Base-by-base conservation (phyloP, 1,284 basidiomycete species). In the Marasmius fiardii region DNA sequence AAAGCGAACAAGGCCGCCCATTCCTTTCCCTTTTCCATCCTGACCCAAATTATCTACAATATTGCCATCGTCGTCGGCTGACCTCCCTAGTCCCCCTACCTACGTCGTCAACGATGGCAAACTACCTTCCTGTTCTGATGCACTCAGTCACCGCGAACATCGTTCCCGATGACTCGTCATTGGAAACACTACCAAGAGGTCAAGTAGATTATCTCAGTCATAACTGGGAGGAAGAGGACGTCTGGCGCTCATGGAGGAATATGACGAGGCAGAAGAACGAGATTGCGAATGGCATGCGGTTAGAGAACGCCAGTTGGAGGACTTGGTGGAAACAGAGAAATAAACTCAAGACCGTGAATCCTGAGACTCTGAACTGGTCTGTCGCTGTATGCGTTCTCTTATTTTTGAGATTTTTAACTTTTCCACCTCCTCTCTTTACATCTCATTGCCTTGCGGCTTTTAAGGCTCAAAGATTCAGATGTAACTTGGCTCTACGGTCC, bases 291-390 rank as follows among this genome's bases (percentile, higher is more conserved):
- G 96, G 96, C 50, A 82, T 92, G 55, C 79, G 96, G 52, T 83
- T 99, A 58, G 97, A 99, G 78, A 99, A 99, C 68, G 97, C 97
- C 3, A 92, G 88, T 65, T 99, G 96, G 96, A 79, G 97, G 45
- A 98, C 96, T 1, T 99, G 97, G 96, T 96, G 95, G 83, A 98
- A 99, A 75, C 96, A 98, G 81, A 81, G 96, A 61, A 98, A 97
- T 66, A 94, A 95, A 62, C 83, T 99, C 57, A 93, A 92, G 75
- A 99, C 96, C 0, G 85, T 99, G 69, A 91, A 87, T 43, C 96
- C 96, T 58, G 96, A 99, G 76, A 98, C 96, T 2, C 84, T 99
- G 64, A 99, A 99, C 71, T 99, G 96, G 96, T 98, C 68, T 68
- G 93, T 78, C n/a, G n/a, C n/a, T n/a, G n/a, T 23, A 3, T 26